phyloP scores from a whole-genome alignment of 129 eudicot species.

The Gnaphalium uliginosum region DNA sequence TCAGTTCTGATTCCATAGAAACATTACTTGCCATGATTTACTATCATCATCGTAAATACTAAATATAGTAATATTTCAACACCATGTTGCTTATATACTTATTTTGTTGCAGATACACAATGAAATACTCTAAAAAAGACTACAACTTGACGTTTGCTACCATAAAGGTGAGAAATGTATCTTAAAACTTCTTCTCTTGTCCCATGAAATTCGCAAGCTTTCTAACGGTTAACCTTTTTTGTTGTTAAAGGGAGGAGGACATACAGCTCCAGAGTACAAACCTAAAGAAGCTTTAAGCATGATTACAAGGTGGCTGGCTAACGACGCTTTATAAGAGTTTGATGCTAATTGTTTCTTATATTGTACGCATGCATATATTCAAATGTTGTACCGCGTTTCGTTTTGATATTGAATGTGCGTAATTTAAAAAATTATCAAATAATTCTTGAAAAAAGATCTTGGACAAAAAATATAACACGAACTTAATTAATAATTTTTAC shows the following conservation, averaged over 20 bases:
- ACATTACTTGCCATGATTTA: neutral
- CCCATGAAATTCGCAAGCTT: too few species aligned
- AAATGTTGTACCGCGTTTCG: neutral
- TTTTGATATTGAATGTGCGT: neutral
- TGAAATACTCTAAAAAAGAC: too few species aligned
- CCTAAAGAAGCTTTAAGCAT: constrained; percentile 26
- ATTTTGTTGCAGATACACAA: too few species aligned
- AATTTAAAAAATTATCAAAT: too few species aligned
- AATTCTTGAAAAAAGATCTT: too few species aligned
- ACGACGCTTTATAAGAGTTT: constrained; percentile 16
- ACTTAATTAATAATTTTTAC: too few species aligned
- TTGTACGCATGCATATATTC: neutral
- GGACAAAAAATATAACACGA: too few species aligned
- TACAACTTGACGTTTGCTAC: too few species aligned
- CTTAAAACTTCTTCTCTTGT: too few species aligned
- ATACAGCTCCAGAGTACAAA: constrained; percentile 29
- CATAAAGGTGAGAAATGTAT: too few species aligned
- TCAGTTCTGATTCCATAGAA: neutral
- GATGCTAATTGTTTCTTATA: neutral
- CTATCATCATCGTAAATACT: neutral
- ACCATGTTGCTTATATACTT: too few species aligned
- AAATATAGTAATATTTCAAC: neutral
- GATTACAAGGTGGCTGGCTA: constrained; percentile 26
- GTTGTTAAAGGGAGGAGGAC: constrained; percentile 33
- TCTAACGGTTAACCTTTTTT: neutral